These are phyloP conservation scores for Candida insectorum DNA, from an alignment of 805 yeast genomes.

Conservation along the genomic window DNA sequence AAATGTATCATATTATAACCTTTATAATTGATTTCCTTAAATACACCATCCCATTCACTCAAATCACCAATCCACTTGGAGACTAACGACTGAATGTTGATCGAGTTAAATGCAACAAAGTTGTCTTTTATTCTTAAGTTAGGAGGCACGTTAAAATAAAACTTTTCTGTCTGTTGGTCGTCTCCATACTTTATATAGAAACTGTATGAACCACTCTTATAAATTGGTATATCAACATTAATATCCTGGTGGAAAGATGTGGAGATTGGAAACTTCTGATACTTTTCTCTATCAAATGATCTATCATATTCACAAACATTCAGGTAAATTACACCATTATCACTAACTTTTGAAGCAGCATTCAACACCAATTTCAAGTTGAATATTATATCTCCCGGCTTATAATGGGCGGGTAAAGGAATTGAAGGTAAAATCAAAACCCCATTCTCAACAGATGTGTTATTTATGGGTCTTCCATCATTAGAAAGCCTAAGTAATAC, in stretches of 20 bases:
- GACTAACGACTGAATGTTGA: constrained; percentile 79
- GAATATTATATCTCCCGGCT: constrained; percentile 41
- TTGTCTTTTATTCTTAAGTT: constrained; percentile 54
- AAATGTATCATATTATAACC: constrained; percentile 96
- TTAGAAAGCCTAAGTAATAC: constrained; percentile 41
- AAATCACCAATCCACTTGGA: constrained; percentile 88
- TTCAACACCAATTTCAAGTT: constrained; percentile 59
- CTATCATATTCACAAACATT: constrained; percentile 55
- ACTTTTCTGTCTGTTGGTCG: constrained; percentile 49
- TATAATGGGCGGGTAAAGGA: constrained; percentile 29
- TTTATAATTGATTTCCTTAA: constrained; percentile 59
- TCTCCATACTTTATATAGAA: constrained; percentile 62
- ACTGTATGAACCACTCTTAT: constrained; percentile 74
- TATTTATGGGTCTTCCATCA: constrained; percentile 45
- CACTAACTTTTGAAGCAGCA: constrained; percentile 71
- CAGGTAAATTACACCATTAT: constrained; percentile 69
- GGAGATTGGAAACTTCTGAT: constrained; percentile 47
- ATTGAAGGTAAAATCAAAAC: constrained; percentile 50
- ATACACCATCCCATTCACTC: constrained; percentile 63
- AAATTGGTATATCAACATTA: constrained; percentile 57
- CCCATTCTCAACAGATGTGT: constrained; percentile 37
- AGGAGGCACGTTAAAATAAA: constrained; percentile 79
- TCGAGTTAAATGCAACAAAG: constrained; percentile 68
- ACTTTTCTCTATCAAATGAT: constrained; percentile 55
- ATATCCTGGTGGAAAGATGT: constrained; percentile 65